Conservation (phyloP, 495 filamentous ascomycete genomes). For the Penicillium turbatum region DNA sequence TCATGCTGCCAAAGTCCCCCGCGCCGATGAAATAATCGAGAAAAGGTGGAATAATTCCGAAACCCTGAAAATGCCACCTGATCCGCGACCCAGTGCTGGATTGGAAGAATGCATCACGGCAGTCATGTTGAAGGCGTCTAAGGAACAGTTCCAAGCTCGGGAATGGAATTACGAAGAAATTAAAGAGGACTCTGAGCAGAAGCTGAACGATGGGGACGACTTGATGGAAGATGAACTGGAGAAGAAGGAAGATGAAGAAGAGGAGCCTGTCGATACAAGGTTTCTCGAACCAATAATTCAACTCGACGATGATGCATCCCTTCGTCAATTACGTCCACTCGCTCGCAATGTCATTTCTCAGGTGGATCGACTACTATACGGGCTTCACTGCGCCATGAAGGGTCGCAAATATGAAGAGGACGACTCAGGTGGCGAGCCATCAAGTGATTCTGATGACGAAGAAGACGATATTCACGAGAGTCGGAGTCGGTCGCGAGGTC, state of each 20-base stretch:
- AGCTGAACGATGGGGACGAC: not conserved
- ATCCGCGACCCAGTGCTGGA: conserved; percentile 48
- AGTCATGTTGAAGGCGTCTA: conserved; percentile 56
- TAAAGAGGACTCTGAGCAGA: not conserved
- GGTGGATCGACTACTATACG: conserved; percentile 61
- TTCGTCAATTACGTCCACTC: conserved; percentile 56
- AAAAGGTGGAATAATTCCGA: conserved; percentile 42
- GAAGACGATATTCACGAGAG: conserved; percentile 7
- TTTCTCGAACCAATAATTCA: conserved; percentile 42
- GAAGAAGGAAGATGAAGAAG: conserved; percentile 13
- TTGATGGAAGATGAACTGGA: not conserved
- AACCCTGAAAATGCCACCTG: conserved; percentile 41
- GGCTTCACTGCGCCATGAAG: conserved; percentile 60
- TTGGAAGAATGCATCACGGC: conserved; percentile 66
- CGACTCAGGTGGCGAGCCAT: conserved; percentile 19
- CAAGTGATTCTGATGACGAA: conserved; percentile 19
- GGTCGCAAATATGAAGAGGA: conserved; percentile 30
- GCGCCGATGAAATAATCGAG: conserved; percentile 43
- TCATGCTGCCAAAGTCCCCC: conserved; percentile 53
- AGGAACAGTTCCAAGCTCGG: conserved; percentile 51
- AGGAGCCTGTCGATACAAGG: conserved; percentile 13
- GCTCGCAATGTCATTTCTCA: conserved; percentile 59
- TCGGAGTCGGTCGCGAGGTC: conserved; percentile 27
- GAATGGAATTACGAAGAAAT: conserved; percentile 24
- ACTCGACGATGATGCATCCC: conserved; percentile 60